Percentiles rank a stretch among this genome's conserved stretches.
Evolutionary conservation across 305 asterid species (phyloP).

Genomic region (Solanum hybrid): DNA sequence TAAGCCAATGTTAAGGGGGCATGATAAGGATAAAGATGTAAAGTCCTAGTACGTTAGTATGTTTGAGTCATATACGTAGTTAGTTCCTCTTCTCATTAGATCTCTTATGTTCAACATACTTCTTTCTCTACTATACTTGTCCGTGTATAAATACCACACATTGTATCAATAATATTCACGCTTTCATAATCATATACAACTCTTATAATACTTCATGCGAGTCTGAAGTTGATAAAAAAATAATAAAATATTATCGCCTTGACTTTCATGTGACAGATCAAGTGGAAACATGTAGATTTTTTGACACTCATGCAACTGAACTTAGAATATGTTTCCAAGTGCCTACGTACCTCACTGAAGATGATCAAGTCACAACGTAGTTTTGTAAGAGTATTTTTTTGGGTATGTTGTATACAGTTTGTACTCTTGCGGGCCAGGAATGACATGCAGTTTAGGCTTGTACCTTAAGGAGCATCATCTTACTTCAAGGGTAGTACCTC

Average conservation of each 20-base stretch:
- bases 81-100: no score
- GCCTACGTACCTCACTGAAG: background rate
- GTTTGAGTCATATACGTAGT: no score
- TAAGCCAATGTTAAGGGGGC: no score
- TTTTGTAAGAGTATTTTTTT: no score
- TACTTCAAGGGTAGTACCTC: background rate
- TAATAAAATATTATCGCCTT: background rate
- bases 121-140: no score
- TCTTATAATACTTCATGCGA: background rate
- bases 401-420: background rate
- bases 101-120: no score
- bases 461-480: background rate
- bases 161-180: no score
- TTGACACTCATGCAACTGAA: background rate
- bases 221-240: background rate
- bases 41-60: no score
- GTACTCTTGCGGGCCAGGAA: background rate
- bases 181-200: no score
- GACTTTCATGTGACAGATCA: background rate
- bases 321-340: background rate
- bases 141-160: no score
- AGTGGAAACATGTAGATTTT: background rate
- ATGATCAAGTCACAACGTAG: background rate
- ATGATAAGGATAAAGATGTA: no score
- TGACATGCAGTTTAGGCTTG: background rate